A percentile compares a stretch with the other conserved stretches of the same genome.
Conservation (phyloP, 2,329 filamentous ascomycete species). For the Neofusicoccum laricinum region DNA sequence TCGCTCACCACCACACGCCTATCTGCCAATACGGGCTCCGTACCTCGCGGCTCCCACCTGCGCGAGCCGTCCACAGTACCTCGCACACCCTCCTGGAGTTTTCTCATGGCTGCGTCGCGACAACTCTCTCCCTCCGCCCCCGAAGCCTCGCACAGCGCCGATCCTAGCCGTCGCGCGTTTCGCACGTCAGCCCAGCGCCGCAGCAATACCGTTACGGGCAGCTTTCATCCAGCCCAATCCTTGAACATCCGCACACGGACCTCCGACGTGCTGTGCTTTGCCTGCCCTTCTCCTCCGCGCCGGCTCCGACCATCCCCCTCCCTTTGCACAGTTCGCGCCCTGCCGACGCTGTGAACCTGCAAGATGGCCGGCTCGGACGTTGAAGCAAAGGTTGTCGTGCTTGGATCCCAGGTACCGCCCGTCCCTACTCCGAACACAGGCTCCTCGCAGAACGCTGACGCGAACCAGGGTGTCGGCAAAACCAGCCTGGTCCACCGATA, state of each 20-base stretch:
- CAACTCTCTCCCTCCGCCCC: neutral
- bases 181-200: constrained; percentile 11
- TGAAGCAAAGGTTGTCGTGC: constrained; percentile 78
- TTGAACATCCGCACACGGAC: neutral
- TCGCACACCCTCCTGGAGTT: neutral
- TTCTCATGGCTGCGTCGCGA: constrained; percentile 1
- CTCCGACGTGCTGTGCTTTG: neutral
- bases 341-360: neutral
- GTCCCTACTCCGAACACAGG: constrained; percentile 70
- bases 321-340: neutral
- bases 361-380: constrained; percentile 48
- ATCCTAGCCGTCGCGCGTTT: constrained; percentile 13
- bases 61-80: neutral
- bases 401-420: constrained; percentile 65
- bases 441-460: constrained; percentile 66
- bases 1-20: constrained; percentile 7
- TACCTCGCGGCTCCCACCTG: neutral
- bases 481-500: constrained; percentile 75
- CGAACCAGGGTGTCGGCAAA: constrained; percentile 69
- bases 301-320: constrained; percentile 24
- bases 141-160: neutral
- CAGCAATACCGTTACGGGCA: neutral
- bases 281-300: neutral
- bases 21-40: neutral
- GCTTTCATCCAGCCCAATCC: neutral